phyloP scores from a whole-genome alignment of 768 basidiomycete species.

The Pleurotus citrinopileatus region DNA sequence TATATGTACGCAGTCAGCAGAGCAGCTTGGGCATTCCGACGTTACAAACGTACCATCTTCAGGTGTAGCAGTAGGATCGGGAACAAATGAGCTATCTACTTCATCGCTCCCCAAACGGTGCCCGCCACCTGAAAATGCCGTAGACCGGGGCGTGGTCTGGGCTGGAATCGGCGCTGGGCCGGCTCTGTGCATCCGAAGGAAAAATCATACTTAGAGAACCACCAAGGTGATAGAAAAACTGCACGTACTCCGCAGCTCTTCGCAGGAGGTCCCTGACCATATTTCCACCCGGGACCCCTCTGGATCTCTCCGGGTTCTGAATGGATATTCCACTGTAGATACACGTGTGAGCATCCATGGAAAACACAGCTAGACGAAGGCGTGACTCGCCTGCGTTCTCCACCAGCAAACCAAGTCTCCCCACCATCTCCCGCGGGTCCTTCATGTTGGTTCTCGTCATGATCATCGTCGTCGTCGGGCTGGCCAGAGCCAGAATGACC shows the following conservation, averaged over 20 bases:
- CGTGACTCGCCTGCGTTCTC: conserved; percentile 81
- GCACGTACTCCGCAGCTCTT: conserved; percentile 74
- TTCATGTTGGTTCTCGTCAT: conserved; percentile 36
- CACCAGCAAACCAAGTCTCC: conserved; percentile 90
- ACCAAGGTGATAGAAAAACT: neutral
- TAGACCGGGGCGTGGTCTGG: conserved; percentile 17
- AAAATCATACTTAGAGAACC: conserved; percentile 8
- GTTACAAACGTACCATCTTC: conserved; percentile 22
- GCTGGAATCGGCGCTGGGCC: conserved; percentile 26
- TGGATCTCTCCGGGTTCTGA: conserved; percentile 68
- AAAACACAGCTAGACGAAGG: conserved; percentile 2
- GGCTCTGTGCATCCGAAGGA: conserved; percentile 23
- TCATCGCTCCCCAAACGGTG: conserved; percentile 90
- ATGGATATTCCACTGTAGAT: conserved; percentile 79
- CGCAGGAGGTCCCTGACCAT: conserved; percentile 72
- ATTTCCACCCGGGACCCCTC: conserved; percentile 48
- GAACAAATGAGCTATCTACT: conserved; percentile 70
- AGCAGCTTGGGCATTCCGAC: neutral
- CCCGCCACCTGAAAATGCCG: conserved; percentile 66
- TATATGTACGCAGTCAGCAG: neutral
- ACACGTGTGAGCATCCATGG: neutral
- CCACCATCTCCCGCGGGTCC: conserved; percentile 31
- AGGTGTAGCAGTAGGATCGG: conserved; percentile 57
- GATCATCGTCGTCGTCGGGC: conserved; percentile 20
- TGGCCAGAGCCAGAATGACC: neutral